A percentile compares a stretch with the other conserved stretches of the same genome.
Evolutionary conservation across 257 asterid species (phyloP).

Genomic region (Solanum gracilifrons): DNA sequence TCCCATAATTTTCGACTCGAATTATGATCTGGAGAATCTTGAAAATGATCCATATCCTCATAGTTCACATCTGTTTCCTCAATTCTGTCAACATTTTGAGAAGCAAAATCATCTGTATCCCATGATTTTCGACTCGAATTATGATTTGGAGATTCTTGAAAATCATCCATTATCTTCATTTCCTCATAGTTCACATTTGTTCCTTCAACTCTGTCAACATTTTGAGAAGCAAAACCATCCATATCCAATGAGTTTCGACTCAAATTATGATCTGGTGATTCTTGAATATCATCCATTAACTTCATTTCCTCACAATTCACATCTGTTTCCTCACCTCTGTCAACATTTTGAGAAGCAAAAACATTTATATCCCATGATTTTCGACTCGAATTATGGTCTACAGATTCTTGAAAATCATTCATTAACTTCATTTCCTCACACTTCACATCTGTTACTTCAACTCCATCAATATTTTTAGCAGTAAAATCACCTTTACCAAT

Average conservation of each 20-base stretch:
- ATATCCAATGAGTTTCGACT: conserved; percentile 16
- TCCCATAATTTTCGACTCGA: conserved; percentile 13
- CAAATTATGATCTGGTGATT: neutral
- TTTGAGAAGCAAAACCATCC: neutral
- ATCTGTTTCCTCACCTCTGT: neutral
- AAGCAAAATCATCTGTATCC: conserved; percentile 13
- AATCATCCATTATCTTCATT: neutral
- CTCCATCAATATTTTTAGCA: neutral
- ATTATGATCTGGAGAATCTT: neutral
- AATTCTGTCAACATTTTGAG: neutral
- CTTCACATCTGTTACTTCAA: neutral
- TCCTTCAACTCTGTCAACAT: neutral
- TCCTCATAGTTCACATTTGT: neutral
- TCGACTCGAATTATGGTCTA: neutral
- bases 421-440: neutral
- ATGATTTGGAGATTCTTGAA: neutral
- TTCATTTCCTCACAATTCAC: neutral
- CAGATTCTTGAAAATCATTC: neutral
- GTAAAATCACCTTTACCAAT: neutral
- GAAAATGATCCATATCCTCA: neutral
- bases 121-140: neutral
- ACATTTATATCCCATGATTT: conserved; percentile 18
- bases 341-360: neutral
- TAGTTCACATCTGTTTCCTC: neutral
- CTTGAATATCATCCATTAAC: neutral